phyloP scores from a whole-genome alignment of 768 basidiomycete genomes.

The Suillus spraguei region DNA sequence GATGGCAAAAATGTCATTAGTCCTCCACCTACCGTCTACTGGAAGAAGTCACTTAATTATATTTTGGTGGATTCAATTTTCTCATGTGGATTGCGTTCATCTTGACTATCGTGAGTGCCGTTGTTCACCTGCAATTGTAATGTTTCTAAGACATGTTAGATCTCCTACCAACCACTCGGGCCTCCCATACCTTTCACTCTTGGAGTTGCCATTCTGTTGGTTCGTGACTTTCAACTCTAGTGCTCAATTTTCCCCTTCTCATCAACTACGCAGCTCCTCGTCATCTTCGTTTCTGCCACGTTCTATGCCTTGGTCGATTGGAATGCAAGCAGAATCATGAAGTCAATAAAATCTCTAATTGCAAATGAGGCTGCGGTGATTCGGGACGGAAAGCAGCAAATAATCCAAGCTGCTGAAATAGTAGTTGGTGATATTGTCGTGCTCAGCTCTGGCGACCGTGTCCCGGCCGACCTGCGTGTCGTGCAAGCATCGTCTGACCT shows the following conservation, averaged over 20 bases:
- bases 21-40: conserved; percentile 46
- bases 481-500: conserved; percentile 59
- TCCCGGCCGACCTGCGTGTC: conserved; percentile 73
- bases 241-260: conserved; percentile 34
- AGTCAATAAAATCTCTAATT: conserved; percentile 44
- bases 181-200: conserved; percentile 56
- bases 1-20: conserved; percentile 55
- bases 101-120: conserved; percentile 38
- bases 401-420: conserved; percentile 58
- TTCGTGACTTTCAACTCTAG: background rate
- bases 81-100: conserved; percentile 3
- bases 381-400: conserved; percentile 45
- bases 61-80: conserved; percentile 41
- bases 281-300: conserved; percentile 51
- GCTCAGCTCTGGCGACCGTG: conserved; percentile 64
- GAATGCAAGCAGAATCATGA: conserved; percentile 43
- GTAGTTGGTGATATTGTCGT: conserved; percentile 70
- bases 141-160: background rate
- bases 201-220: conserved; percentile 38
- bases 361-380: conserved; percentile 46
- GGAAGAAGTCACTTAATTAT: conserved; percentile 50
- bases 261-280: conserved; percentile 66
- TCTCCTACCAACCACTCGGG: conserved; percentile 46
- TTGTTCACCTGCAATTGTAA: conserved; percentile 55
- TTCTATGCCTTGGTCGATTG: conserved; percentile 15